Evolutionary conservation across 2,329 filamentous ascomycete species (phyloP), one percentile per base, ranked within the genome.

Genomic region (Metarhizium robertsii): DNA sequence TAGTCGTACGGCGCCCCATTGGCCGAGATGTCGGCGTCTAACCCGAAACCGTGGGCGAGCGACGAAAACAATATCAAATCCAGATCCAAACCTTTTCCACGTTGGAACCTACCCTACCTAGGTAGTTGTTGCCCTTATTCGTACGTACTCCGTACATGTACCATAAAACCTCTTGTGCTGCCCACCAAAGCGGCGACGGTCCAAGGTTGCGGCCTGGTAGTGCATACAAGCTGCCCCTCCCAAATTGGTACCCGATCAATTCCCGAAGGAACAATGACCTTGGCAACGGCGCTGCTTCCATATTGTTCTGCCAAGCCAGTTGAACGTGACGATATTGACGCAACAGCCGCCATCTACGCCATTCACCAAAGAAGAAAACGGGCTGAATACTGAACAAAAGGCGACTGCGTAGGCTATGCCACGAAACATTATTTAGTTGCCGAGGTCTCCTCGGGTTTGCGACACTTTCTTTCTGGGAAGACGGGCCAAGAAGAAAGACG

Each of bases 171-270:
- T 25, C 25, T 25, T 25, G 25, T 25, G 25, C 25, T 25, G 4
- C 25, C 25, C 3, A 25, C 25, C 25, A 25, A 25, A 25, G 25
- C 25, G 25, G 25, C 25, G 3, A 25, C 4, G 25, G 25, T 25
- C 25, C 25, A 25, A 25, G 25, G 25, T 25, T 8, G 32, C 32
- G 32, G 20, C 20, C 20, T 20, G 20, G 38, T 40, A 14, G 38
- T 16, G n/a, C 38, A n/a, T 16, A 40, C 38, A 40, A 40, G 38
- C 36, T 40, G 25, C 45, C 45, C 45, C 45, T 48, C 45, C 16
- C 20, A 59, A 58, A 55, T 55, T 54, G 54, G 53, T 61, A 62
- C 48, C 61, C 61, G 61, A 61, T 54, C 32, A 61, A 61, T 58
- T 60, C 18, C 61, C 61, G 61, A 61, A 53, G 50, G 56, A 61